These are phyloP conservation scores for Russula griseocarnosa DNA, from an alignment of 768 basidiomycete genomes.

Conservation along the genomic window DNA sequence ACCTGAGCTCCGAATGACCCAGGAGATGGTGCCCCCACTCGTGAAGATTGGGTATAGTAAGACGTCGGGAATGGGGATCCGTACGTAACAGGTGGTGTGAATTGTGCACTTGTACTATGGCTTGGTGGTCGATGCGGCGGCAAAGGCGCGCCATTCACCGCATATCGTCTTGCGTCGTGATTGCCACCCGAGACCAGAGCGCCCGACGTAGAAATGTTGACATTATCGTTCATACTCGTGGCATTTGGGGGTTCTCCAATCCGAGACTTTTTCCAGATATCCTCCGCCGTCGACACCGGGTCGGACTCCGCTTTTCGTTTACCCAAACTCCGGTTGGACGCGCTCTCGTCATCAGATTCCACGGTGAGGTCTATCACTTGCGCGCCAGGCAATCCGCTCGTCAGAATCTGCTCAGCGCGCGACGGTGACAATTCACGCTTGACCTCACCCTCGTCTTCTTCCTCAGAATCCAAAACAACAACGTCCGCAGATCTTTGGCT, in stretches of 20 bases:
- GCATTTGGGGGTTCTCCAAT: slow-evolving; percentile 31
- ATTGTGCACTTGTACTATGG: slow-evolving; percentile 10
- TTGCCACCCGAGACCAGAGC: slow-evolving; percentile 20
- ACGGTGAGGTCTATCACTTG: slow-evolving; percentile 82
- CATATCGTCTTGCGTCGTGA: slow-evolving; percentile 25
- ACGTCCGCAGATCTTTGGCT: slow-evolving; percentile 47
- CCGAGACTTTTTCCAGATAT: slow-evolving; percentile 70
- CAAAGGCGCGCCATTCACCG: slow-evolving; percentile 20
- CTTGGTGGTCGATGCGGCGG: slow-evolving; percentile 18
- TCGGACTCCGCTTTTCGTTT: slow-evolving; percentile 57
- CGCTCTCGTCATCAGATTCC: slow-evolving; percentile 71
- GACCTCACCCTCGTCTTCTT: slow-evolving; percentile 65
- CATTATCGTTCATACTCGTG: slow-evolving; percentile 25
- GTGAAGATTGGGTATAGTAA: slow-evolving; percentile 19
- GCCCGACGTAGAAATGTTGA: slow-evolving; percentile 21
- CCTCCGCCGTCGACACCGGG: slow-evolving; percentile 53
- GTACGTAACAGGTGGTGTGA: slow-evolving; percentile 6
- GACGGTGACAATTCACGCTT: slow-evolving; percentile 74
- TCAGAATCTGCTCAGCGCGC: slow-evolving; percentile 33
- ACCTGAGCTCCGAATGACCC: slow-evolving; percentile 23
- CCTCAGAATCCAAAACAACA: slow-evolving; percentile 70
- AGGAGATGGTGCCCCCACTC: slow-evolving; percentile 4
- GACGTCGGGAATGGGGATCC: slow-evolving; percentile 13
- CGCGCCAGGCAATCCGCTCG: slow-evolving; percentile 20
- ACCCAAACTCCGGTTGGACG: slow-evolving; percentile 36